Evolutionary conservation across 495 filamentous ascomycete genomes (phyloP).

Genomic region (Bryoglossum gracile): DNA sequence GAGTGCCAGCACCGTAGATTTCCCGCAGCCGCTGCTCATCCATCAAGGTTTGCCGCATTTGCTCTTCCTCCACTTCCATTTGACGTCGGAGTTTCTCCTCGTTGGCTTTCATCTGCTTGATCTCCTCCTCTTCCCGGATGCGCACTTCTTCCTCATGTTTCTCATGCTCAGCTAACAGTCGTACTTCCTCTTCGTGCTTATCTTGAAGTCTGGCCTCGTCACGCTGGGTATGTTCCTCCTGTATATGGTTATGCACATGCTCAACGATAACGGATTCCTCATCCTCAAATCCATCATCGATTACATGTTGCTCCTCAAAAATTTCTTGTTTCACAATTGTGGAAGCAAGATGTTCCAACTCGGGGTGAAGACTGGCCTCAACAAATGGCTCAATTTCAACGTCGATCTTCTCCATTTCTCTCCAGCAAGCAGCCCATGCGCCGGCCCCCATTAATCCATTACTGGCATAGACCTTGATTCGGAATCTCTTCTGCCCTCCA

Average conservation of each 20-base stretch:
- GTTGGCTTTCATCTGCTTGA: conserved; percentile 1
- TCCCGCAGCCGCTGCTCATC: conserved; percentile 46
- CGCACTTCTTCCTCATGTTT: conserved; percentile 17
- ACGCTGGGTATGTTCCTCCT: conserved; percentile 16
- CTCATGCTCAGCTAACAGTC: background rate
- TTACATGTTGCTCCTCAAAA: background rate
- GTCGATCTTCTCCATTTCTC: conserved; percentile 95
- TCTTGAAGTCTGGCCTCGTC: too few species aligned
- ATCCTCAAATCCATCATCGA: conserved; percentile 30
- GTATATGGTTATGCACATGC: conserved; percentile 1
- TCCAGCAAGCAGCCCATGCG: conserved; percentile 91
- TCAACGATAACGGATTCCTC: conserved; percentile 11
- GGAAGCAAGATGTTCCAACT: conserved; percentile 38
- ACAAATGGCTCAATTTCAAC: conserved; percentile 72
- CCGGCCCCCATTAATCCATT: conserved; percentile 90
- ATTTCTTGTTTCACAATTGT: conserved; percentile 25
- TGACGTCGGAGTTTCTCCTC: conserved; percentile 2
- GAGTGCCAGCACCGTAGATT: conserved; percentile 34
- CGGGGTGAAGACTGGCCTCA: conserved; percentile 32
- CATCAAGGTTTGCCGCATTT: conserved; percentile 28
- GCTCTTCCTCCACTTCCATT: conserved; percentile 21
- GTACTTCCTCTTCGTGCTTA: conserved; percentile 21
- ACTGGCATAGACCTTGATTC: conserved; percentile 82
- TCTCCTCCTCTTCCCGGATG: conserved; percentile 22
- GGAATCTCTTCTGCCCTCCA: conserved; percentile 52